Conservation (phyloP, 2,329 filamentous ascomycete species). For the Pestalotiopsis sp. region DNA sequence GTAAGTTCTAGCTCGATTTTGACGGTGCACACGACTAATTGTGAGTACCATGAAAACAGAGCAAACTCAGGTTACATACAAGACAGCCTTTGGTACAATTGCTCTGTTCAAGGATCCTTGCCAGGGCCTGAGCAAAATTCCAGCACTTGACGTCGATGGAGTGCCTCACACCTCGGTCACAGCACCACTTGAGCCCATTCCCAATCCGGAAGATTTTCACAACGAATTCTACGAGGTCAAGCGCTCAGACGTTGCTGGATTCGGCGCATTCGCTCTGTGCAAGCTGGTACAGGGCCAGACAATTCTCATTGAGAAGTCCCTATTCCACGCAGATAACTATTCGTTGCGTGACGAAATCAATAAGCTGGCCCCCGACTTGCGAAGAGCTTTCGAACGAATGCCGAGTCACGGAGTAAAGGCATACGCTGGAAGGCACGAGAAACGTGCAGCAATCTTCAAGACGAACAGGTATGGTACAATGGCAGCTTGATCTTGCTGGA, state of each 20-base stretch:
- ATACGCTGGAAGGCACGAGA: constrained; percentile 24
- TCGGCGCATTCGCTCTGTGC: constrained; percentile 48
- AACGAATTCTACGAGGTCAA: constrained; percentile 45
- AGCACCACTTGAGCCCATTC: neutral
- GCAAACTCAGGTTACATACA: neutral
- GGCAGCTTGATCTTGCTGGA: neutral
- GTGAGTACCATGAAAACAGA: neutral
- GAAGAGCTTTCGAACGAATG: constrained; percentile 39
- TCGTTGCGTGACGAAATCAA: constrained; percentile 39
- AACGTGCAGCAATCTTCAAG: constrained; percentile 40
- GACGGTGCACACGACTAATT: neutral
- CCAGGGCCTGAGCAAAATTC: neutral
- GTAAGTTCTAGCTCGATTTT: neutral
- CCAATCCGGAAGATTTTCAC: constrained; percentile 21
- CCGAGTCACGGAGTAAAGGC: constrained; percentile 32
- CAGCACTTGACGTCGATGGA: neutral
- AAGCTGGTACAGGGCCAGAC: constrained; percentile 39
- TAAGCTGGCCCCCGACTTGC: constrained; percentile 32
- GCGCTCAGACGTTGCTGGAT: constrained; percentile 43
- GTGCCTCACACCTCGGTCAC: neutral
- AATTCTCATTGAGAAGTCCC: constrained; percentile 48
- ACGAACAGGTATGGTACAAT: constrained; percentile 49
- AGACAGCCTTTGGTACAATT: neutral
- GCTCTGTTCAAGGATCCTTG: neutral
- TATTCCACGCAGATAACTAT: constrained; percentile 36